Base-by-base conservation (phyloP, 1,284 basidiomycete genomes). In the Sporisorium graminicola region DNA sequence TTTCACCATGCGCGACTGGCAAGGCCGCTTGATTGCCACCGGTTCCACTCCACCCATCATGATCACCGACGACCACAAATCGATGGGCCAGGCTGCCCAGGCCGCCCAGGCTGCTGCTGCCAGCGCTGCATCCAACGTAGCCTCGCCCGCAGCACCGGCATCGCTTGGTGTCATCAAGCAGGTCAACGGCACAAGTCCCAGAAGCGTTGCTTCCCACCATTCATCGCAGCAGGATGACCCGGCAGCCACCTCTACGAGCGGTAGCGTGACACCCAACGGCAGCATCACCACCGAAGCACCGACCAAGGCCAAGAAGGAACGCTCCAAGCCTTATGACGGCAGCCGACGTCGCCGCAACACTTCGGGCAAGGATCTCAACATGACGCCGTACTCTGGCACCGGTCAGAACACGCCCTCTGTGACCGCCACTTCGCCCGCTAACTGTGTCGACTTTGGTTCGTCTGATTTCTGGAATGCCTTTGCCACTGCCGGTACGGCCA, bases 11-110 rank as follows among this genome's bases (percentile, higher is more conserved):
- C 90, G 92, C 80, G 93, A 98, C 77, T 88, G 91, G 80, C 89
- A 88, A 40, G 95, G 94, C 9, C 90, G 92, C 27, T 87, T 95
- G 54, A 90, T 99, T 58, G 96, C 94, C 12, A 90, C 90, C 12
- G 94, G 94, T 3, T 90, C 89, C 51, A 94, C 94, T 2, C 91
- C 92, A 31, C 94, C 96, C 3, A 96, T 99, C 82, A 87, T 92
- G 94, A 66, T 99, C 80, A 99, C 96, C 3, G 97, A 99, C 87
- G 97, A 99, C 90, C 94, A 44, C 93, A 93, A 60, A 91, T 94
- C 83, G 92, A 67, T 78, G 65, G 62, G 74, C 40, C 93, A 82
- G 90, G 91, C n/a, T 22, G 65, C 72, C 10, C 71, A 69, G 20
- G 65, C 61, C 24, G 76, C 74, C 31, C 71, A 69, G 26, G 65